phyloP scores from a whole-genome alignment of 345 rosid genomes.

The Rhodamnia argentea region DNA sequence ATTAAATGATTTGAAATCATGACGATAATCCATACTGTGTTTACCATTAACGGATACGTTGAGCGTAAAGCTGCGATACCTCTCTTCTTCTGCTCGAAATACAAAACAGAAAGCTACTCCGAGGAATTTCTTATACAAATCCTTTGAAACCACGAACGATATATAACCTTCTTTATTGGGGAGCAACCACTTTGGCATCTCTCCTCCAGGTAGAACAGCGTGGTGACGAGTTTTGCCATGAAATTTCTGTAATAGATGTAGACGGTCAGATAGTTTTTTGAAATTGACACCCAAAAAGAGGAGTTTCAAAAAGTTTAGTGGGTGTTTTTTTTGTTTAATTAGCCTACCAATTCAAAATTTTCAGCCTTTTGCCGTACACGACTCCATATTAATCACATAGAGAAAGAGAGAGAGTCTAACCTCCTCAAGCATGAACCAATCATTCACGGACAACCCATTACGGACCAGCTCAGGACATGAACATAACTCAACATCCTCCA shows the following conservation, averaged over 20 bases:
- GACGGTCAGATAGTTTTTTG: background rate
- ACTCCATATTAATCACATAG: background rate
- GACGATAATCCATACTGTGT: too few relatives aligned
- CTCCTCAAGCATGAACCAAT: background rate
- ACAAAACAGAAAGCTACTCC: background rate
- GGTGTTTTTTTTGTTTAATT: background rate
- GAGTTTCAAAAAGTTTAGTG: background rate
- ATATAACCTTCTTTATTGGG: background rate
- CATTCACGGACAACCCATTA: background rate
- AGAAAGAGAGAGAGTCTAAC: background rate
- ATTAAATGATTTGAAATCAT: background rate
- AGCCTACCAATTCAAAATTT: background rate
- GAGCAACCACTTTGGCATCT: background rate
- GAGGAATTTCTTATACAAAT: too few relatives aligned
- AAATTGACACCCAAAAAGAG: background rate
- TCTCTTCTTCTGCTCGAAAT: background rate
- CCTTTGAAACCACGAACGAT: background rate
- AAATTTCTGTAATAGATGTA: background rate
- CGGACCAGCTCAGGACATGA: background rate
- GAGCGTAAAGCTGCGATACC: accelerated
- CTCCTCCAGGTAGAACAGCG: background rate
- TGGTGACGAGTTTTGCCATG: background rate
- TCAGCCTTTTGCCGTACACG: too few relatives aligned
- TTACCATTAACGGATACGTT: background rate
- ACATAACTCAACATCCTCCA: too few relatives aligned